Conservation (phyloP, 2,329 filamentous ascomycete genomes). For the Ascochyta koolunga region DNA sequence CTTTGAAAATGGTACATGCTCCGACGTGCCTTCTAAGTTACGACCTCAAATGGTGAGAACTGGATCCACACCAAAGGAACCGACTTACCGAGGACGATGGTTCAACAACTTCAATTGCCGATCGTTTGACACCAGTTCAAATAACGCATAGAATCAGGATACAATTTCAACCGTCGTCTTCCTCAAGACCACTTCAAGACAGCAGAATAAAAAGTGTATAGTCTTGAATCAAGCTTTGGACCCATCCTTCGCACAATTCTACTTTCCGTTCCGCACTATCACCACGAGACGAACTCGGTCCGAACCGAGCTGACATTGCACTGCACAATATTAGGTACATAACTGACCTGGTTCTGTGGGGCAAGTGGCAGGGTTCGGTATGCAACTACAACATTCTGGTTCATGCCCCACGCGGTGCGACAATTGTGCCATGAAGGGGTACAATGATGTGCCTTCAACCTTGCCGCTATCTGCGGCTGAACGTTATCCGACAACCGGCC, state of each 20-base stretch:
- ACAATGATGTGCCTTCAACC: slow-evolving; percentile 3
- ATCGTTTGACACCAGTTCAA: no score
- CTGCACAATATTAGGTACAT: neutral
- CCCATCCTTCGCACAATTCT: neutral
- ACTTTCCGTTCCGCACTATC: neutral
- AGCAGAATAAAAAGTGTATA: no score
- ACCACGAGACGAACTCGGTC: neutral
- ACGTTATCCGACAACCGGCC: neutral
- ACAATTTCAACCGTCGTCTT: no score
- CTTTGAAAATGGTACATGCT: neutral
- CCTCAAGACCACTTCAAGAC: no score
- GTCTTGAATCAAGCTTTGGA: neutral
- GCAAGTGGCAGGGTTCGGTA: slow-evolving; percentile 1
- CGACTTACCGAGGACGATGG: no score
- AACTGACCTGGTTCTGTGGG: neutral
- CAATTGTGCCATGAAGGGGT: slow-evolving; percentile 16
- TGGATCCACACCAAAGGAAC: neutral
- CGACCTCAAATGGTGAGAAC: neutral
- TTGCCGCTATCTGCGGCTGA: neutral
- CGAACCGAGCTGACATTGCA: slow-evolving; percentile 3
- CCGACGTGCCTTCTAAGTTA: neutral
- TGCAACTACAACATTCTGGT: neutral
- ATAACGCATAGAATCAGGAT: no score
- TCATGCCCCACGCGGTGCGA: slow-evolving; percentile 1
- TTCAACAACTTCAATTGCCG: no score